Conservation (phyloP, 2,329 filamentous ascomycete genomes). For the Pezicula neosporulosa region DNA sequence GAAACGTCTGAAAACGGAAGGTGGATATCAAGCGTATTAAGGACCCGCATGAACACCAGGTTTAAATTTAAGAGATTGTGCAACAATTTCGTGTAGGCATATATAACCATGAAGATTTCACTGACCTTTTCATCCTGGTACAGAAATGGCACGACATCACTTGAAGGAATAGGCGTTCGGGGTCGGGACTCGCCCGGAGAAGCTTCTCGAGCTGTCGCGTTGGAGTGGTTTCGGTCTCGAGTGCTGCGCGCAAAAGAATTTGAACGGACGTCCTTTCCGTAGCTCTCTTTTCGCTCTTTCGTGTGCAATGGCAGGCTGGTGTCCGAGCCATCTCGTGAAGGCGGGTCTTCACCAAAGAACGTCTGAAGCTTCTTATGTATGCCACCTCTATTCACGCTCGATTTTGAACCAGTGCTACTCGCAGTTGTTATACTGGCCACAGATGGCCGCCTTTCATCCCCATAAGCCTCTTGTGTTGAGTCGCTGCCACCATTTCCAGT, state of each 20-base stretch:
- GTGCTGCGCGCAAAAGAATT: conserved; percentile 56
- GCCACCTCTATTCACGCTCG: conserved; percentile 65
- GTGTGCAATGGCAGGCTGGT: conserved; percentile 51
- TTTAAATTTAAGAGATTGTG: neutral
- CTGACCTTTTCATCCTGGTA: conserved; percentile 82
- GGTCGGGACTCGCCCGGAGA: conserved; percentile 77
- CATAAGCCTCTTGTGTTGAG: conserved; percentile 55
- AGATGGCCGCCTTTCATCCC: conserved; percentile 79
- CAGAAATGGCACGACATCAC: conserved; percentile 95
- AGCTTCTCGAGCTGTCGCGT: conserved; percentile 67
- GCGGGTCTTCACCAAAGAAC: conserved; percentile 90
- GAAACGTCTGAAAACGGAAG: conserved; percentile 18
- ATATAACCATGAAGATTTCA: conserved; percentile 22
- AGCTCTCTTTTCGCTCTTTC: conserved; percentile 4
- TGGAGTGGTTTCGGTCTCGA: conserved; percentile 79
- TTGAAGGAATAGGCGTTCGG: conserved; percentile 80
- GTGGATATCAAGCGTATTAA: neutral
- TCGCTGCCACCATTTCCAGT: conserved; percentile 51
- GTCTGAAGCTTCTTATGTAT: conserved; percentile 79
- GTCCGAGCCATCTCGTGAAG: conserved; percentile 71
- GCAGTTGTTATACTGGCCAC: conserved; percentile 82
- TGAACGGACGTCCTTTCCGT: conserved; percentile 57
- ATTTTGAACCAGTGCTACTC: conserved; percentile 80
- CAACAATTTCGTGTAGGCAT: conserved; percentile 1
- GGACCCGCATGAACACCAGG: neutral